Base-by-base conservation (phyloP, 2,329 filamentous ascomycete genomes). In the Fusarium tuaranense region DNA sequence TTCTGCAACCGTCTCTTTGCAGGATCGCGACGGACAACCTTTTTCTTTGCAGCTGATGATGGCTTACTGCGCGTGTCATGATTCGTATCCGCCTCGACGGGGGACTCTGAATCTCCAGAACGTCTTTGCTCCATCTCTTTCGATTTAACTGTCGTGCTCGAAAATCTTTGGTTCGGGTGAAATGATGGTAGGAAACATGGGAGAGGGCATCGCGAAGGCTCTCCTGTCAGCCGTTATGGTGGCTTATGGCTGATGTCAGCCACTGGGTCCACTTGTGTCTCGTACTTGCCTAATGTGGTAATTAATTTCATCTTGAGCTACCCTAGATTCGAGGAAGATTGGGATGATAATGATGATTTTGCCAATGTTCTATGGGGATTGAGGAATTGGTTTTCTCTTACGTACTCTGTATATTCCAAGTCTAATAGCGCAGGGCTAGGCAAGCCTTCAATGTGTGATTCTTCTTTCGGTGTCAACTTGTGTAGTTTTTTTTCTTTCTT, bases 1-100 rank as follows among this genome's bases (percentile, higher is more conserved):
- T 80, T 80, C 61, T 80, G 79, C 60, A 75, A 34, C 2, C 78
- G 73, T 58, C 79, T 68, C 39, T 78, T 79, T 46, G 75, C 79
- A 3, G 76, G 77, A 53, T 79, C 76, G 14, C 76, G 76, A 18
- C 76, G 73, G 8, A 69, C 66, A 9, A 59, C 65, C 51, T 71
- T 71, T 30, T 70, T 76, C 67, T 67, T 76, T 5, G 41, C 60
- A 8, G 32, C 32, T 39, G 60, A 22, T 39, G 60, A 22, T 27
- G 59, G 44, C 36, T 63, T 68, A 38, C 46, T 67, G 32, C 65
- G 25, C 20, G 61, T 36, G 18, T 30, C 25, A 18, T 30, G 46
- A 10, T n/a, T 7, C 13, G 41, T 16, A 14, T 30, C 27, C 18
- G 32, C 20, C 25, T 57, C 64, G 16, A 18, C 20, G 36, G 63